Evolutionary conservation across 441 rosid species (phyloP).

Genomic region (Omphalea diandra): DNA sequence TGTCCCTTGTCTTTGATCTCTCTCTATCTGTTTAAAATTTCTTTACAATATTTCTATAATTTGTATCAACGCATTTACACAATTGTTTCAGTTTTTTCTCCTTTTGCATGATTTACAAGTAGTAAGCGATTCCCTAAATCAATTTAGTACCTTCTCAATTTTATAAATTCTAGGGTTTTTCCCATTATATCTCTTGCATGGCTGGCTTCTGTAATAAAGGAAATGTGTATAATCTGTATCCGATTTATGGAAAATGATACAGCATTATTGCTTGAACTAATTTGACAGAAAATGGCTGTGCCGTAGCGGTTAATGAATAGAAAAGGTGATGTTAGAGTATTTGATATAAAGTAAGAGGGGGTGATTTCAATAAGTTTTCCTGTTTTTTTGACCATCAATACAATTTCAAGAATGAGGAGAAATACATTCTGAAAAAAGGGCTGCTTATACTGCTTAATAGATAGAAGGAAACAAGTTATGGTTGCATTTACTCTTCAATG

Average conservation of each 20-base stretch:
- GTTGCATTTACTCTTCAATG: not conserved
- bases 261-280: not conserved
- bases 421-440: not conserved
- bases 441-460: not conserved
- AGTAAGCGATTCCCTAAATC: too few relatives aligned
- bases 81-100: not conserved
- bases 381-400: not conserved
- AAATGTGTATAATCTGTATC: not conserved
- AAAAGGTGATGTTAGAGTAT: not conserved
- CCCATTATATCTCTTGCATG: constrained; percentile 6
- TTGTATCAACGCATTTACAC: not conserved
- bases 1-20: not conserved
- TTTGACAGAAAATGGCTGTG: constrained; percentile 1
- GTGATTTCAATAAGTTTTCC: not conserved
- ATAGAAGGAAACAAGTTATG: not conserved
- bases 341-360: not conserved
- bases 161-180: not conserved
- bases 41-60: not conserved
- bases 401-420: not conserved
- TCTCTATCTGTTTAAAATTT: not conserved
- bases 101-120: too few relatives aligned
- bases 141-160: too few relatives aligned
- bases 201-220: not conserved
- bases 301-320: not conserved
- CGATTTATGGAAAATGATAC: not conserved